Evolutionary conservation across 805 yeast species (phyloP), one percentile per base, ranked within the genome.

Genomic region (Monosporozyma yasuniensis): DNA sequence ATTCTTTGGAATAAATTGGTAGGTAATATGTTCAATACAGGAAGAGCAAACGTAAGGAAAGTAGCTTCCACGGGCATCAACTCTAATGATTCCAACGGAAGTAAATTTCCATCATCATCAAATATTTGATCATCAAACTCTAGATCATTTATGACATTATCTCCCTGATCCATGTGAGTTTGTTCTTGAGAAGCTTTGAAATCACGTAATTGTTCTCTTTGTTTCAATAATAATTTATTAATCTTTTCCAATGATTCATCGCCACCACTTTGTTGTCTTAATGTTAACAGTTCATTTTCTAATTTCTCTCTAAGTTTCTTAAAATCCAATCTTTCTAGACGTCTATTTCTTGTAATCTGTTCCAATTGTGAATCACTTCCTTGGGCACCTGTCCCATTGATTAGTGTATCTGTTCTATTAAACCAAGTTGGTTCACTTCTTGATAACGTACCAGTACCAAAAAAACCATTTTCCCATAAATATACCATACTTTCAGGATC

Each of bases 381-480:
- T 46, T 68, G 61, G 46, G 74, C 74, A 11, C 39, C 49, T 19
- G 48, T 35, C 18, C 42, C 55, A 12, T 76, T 75, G 23, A 85
- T 67, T 41, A 87, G 65, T 44, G 81, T 72, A 30, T 69, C 66
- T 1, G 87, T 80, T 48, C 97, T 73, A n/a, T 71, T 72, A 43
- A 63, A 66, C 97, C 98, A 93, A 0, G 96, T 79, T 0, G 99
- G 96, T 61, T 93, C 97, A 50, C 95, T 84, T 54, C 99, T 73
- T 34, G 96, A 86, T 43, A 89, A 69, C 2, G 79, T 77, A 2
- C 98, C 99, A 61, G 91, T 93, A 6, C 99, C 99, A 62, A 88
- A 93, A 61, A 89, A 93, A 1, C 99, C 99, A 56, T 76, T 76
- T 16, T 72, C 67, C 98, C 98, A 93, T 2, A 93, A 68, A 38